Percentiles rank a stretch among this genome's conserved stretches.
Conservation (phyloP, 306 rosid genomes). For the Oemleria cerasiformis region DNA sequence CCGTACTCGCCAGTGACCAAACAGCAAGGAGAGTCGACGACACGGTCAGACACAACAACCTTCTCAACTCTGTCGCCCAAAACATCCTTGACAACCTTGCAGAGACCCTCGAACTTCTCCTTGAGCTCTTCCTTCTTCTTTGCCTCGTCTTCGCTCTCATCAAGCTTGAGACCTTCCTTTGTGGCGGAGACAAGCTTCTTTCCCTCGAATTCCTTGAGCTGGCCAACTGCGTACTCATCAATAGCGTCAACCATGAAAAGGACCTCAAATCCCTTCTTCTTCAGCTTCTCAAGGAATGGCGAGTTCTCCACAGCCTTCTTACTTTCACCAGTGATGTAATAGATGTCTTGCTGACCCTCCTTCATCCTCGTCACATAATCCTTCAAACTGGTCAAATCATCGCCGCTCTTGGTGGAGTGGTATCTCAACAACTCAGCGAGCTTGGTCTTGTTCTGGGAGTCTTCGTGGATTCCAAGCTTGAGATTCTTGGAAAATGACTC, state of each 20-base stretch:
- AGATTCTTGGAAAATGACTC: constrained; percentile 92
- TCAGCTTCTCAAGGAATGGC: constrained; percentile 84
- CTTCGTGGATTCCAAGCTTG: constrained; percentile 84
- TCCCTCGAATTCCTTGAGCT: constrained; percentile 92
- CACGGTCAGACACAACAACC: constrained; percentile 89
- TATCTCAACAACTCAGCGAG: constrained; percentile 80
- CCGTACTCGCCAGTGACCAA: constrained; percentile 92
- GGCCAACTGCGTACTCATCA: constrained; percentile 89
- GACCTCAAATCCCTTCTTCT: constrained; percentile 84
- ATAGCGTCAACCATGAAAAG: constrained; percentile 91
- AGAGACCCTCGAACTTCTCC: constrained; percentile 73
- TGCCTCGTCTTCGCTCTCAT: constrained; percentile 82
- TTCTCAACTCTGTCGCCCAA: constrained; percentile 92
- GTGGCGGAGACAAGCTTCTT: constrained; percentile 90
- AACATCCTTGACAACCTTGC: constrained; percentile 92
- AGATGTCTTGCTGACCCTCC: constrained; percentile 89
- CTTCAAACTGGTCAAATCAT: constrained; percentile 85
- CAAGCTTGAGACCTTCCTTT: constrained; percentile 84
- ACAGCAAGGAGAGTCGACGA: constrained; percentile 91
- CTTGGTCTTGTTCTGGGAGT: constrained; percentile 75
- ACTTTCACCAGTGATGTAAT: constrained; percentile 89
- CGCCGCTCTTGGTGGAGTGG: constrained; percentile 91
- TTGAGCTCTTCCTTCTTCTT: constrained; percentile 56
- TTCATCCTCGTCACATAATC: constrained; percentile 96
- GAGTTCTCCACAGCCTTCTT: constrained; percentile 94